Evolutionary conservation across 495 filamentous ascomycete genomes (phyloP), one percentile per base, ranked within the genome.

Genomic region (Xylaria flabelliformis): DNA sequence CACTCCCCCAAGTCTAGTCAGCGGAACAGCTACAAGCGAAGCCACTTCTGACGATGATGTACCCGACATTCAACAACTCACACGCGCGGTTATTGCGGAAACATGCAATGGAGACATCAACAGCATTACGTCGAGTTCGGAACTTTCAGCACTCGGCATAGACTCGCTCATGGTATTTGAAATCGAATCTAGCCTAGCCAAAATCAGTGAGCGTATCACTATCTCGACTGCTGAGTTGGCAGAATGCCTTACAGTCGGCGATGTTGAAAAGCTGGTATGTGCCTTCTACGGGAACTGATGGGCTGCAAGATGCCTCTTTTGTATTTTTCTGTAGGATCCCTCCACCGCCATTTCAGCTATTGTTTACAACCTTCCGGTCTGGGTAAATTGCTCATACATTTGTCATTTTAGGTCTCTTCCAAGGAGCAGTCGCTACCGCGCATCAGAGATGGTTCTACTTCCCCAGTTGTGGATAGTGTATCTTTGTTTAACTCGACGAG

Each of bases 81-180:
- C 51, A 7, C 66, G 66, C 24, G 66, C 51, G 9, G 36, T 59
- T 10, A 69, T 69, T 58, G 66, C 66, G 15, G 66, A 69, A 42
- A 69, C 66, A 42, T 69, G 66, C 34, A 69, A 26, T 34, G 48
- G 29, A 12, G 66, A 58, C 51, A 42, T 24, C 21, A 41, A 58
- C 36, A 42, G n/a, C 32, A 59, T 69, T 42, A 56, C 55, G 6
- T 58, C 51, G 9, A 69, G n/a, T 29, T 69, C 66, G 5, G 66
- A 69, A 29, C 50, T 69, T 36, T 56, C 51, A 12, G 66, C 66
- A 9, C 51, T 69, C 3, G 66, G 66, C 32, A 59, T 69, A 56
- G 66, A 69, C 36, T 69, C 66, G n/a, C 66, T 69, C 66, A 69
- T 69, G 66, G 50, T 69, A 9, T 69, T 69, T 42, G 66, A 69